Evolutionary conservation across 139 green algal species (phyloP).

Genomic region (Chlamydomonas schloesseri): DNA sequence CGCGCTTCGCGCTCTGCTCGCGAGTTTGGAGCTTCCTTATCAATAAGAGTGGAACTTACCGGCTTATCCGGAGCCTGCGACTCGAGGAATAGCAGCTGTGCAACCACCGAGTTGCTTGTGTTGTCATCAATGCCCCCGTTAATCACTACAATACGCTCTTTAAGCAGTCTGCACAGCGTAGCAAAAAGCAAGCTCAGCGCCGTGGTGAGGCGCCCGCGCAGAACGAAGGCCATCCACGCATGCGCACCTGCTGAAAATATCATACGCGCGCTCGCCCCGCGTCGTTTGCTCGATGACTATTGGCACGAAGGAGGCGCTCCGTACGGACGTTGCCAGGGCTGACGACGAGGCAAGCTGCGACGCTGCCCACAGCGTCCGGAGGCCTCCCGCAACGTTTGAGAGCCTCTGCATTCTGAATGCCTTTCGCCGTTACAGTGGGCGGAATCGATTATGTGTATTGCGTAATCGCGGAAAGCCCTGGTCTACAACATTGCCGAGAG

Average conservation of each 20-base stretch:
- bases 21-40: no score
- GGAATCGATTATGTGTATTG: no score
- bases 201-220: no score
- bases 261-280: conserved; percentile 77
- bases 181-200: no score
- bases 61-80: conserved; percentile 87
- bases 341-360: no score
- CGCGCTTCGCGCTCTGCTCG: no score
- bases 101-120: conserved; percentile 84
- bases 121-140: conserved; percentile 90
- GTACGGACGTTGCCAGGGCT: background rate
- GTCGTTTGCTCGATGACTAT: conserved; percentile 52
- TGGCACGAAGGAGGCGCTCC: conserved; percentile 32
- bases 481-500: no score
- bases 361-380: no score
- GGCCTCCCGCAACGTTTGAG: no score
- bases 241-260: conserved; percentile 83
- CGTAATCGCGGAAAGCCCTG: no score
- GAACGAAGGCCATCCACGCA: background rate
- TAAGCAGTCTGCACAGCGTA: conserved; percentile 56
- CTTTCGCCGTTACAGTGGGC: no score
- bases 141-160: conserved; percentile 93
- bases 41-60: background rate
- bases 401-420: background rate
- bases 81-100: conserved; percentile 95